Conservation (phyloP, 208 protist species). For the Leishmania amazonensis region DNA sequence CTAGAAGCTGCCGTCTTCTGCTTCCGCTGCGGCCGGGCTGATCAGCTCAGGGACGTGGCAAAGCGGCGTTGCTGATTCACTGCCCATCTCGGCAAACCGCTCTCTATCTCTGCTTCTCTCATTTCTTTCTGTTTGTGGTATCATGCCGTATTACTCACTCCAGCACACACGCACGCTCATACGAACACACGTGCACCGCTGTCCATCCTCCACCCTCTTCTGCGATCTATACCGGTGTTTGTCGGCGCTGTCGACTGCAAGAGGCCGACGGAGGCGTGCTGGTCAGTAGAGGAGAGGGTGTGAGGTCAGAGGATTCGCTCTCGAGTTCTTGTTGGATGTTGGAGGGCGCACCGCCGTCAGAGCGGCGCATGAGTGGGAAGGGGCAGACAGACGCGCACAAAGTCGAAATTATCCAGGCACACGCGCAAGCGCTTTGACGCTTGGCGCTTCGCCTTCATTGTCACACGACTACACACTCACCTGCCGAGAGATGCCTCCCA, state of each 20-base stretch:
- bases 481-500: constrained; percentile 16
- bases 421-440: not conserved
- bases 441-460: not conserved
- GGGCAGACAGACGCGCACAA: too few species aligned
- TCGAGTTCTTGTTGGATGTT: not conserved
- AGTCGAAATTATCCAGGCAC: not conserved
- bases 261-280: not conserved
- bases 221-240: not conserved
- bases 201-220: not conserved
- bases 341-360: not conserved
- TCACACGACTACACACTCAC: not conserved
- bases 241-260: not conserved
- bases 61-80: not conserved
- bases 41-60: not conserved
- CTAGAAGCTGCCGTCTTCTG: not conserved
- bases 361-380: not conserved
- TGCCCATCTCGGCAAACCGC: not conserved
- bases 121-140: not conserved
- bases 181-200: not conserved
- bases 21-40: not conserved
- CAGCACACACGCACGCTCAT: not conserved
- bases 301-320: not conserved
- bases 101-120: constrained; percentile 1
- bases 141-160: not conserved
- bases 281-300: not conserved